Evolutionary conservation across 2,329 filamentous ascomycete genomes (phyloP).

Genomic region (Alternaria consortialis): DNA sequence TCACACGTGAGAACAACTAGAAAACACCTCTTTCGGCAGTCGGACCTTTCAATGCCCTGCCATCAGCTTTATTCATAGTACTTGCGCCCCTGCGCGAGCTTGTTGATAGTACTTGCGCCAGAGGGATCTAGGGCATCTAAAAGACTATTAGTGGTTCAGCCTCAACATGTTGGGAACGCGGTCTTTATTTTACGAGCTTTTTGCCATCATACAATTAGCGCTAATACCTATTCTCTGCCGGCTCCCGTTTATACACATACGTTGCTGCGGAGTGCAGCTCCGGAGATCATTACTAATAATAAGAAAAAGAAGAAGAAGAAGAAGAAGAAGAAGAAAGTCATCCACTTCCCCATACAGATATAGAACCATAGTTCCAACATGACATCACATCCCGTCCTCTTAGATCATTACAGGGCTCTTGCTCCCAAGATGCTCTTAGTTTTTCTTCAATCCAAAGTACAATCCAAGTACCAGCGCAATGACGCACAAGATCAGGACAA

Average conservation of each 20-base stretch:
- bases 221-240: background rate
- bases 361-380: background rate
- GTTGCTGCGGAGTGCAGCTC: slow-evolving; percentile 6
- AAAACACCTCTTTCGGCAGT: background rate
- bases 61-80: background rate
- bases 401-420: background rate
- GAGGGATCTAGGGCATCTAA: background rate
- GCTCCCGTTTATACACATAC: background rate
- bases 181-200: slow-evolving; percentile 1
- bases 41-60: background rate
- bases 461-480: slow-evolving; percentile 61
- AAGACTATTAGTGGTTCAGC: background rate
- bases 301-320: background rate
- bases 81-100: background rate
- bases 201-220: slow-evolving; percentile 4
- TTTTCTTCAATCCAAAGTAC: slow-evolving; percentile 54
- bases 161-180: background rate
- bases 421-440: background rate
- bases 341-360: background rate
- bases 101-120: background rate
- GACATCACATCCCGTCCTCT: background rate
- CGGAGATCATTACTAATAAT: slow-evolving; percentile 11
- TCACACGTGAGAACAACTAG: background rate
- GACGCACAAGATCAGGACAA: slow-evolving; percentile 58
- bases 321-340: background rate